These are phyloP conservation scores for Lithospermum erythrorhizon DNA, from an alignment of 257 asterid species.

Conservation along the genomic window DNA sequence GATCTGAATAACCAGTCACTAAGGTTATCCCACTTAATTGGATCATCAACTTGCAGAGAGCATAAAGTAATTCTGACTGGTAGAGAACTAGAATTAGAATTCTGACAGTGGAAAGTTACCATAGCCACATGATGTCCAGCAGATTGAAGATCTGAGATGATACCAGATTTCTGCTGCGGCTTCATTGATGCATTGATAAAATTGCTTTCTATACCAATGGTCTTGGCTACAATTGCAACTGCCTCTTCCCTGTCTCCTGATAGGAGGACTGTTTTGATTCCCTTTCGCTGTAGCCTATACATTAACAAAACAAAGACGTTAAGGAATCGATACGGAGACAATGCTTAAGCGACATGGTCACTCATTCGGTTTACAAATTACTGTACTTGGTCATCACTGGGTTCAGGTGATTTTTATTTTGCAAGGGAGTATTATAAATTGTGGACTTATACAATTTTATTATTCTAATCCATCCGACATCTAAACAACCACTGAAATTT, in stretches of 20 bases:
- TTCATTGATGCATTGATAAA: slow-evolving; percentile 63
- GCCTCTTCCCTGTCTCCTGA: slow-evolving; percentile 99
- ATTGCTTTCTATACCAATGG: slow-evolving; percentile 61
- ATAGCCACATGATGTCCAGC: slow-evolving; percentile 82
- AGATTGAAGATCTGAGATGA: slow-evolving; percentile 65
- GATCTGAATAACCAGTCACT: neutral
- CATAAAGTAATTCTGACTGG: neutral
- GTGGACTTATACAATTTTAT: too few relatives aligned
- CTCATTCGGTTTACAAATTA: too few relatives aligned
- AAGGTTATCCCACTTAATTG: neutral
- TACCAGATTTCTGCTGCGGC: slow-evolving; percentile 75
- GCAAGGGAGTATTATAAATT: too few relatives aligned
- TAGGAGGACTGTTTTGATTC: slow-evolving; percentile 63
- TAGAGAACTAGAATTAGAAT: neutral
- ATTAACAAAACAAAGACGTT: neutral
- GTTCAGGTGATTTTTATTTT: too few relatives aligned
- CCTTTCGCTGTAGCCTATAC: slow-evolving; percentile 74
- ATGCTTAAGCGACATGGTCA: too few relatives aligned
- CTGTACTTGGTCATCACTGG: too few relatives aligned
- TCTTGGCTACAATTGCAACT: slow-evolving; percentile 88
- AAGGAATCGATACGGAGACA: slow-evolving; percentile 4
- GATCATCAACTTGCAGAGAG: neutral
- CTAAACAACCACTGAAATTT: too few relatives aligned
- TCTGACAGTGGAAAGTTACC: slow-evolving; percentile 30
- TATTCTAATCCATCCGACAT: too few relatives aligned